Evolutionary conservation across 805 yeast species (phyloP), one percentile per base, ranked within the genome.

Genomic region (Teunomyces aglyptinius): DNA sequence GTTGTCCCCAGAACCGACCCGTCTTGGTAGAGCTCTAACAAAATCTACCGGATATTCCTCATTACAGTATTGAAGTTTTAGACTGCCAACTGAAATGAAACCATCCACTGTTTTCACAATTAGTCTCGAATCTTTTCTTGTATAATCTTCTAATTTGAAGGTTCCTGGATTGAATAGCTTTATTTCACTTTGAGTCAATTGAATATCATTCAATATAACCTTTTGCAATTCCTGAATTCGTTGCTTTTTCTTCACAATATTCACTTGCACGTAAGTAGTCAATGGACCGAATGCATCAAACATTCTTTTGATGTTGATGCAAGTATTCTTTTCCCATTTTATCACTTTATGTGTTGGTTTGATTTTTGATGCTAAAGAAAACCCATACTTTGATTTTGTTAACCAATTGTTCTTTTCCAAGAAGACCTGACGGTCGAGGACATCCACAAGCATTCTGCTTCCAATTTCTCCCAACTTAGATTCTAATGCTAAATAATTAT

Each of bases 331-430:
- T 0, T 48, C 24, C 89, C 92, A 86, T 3, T 67, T 34, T 2
- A 85, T 68, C 33, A 70, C 68, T 5, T 66, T 59, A 61, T 71
- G 75, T 1, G 56, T 44, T 0, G 79, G 64, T 1, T 64, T 55
- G 24, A 87, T 70, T 56, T 82, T 85, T 1, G 77, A 65, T 0
- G 96, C 94, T 47, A 79, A 71, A 0, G 86, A 78, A 49, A 56
- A 74, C 38, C 65, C 52, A 43, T 66, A 64, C 4, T 46, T 36
- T 5, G 38, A 16, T 22, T 32, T 29, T 7, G 10, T 16, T 6
- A 45, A 20, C 16, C 39, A n/a, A 8, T 22, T 8, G 6, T 7
- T n/a, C 13, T 7, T 13, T 6, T 27, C 27, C 13, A 26, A 12
- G 1, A 72, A 60, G 2, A 39, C 34, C 1, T 65, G 58, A 1